These are phyloP conservation scores for Entomortierella chlamydospora DNA, from an alignment of 192 early-diverging fungal species.

Conservation along the genomic window DNA sequence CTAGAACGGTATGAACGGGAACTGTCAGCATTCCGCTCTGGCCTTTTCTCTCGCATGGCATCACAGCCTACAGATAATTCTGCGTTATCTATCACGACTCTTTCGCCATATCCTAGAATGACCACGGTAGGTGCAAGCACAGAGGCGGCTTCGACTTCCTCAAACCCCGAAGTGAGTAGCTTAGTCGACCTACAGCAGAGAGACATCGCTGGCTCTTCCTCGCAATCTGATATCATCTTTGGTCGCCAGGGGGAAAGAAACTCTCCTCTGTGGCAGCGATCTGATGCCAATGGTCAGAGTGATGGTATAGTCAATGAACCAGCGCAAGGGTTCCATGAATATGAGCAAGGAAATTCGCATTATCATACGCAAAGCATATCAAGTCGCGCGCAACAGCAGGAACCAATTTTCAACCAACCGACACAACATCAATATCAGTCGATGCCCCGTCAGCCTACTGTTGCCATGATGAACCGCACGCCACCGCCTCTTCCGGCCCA, in stretches of 20 bases:
- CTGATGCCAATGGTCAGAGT: neutral
- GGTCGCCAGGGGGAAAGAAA: neutral
- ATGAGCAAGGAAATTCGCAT: constrained; percentile 40
- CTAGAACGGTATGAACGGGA: constrained; percentile 17
- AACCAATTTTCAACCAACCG: neutral
- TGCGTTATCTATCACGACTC: neutral
- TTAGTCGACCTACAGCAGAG: no score
- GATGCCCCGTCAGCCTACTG: constrained; percentile 3
- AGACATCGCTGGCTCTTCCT: no score
- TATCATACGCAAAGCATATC: constrained; percentile 15
- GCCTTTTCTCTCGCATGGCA: neutral
- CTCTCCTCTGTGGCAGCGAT: neutral
- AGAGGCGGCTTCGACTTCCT: no score
- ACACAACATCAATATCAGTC: neutral
- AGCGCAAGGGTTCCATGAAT: constrained; percentile 23
- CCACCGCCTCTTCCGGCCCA: constrained; percentile 15
- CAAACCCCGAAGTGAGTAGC: no score
- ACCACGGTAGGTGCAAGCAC: neutral
- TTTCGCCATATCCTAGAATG: neutral
- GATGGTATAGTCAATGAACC: neutral
- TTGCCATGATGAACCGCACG: constrained; percentile 28
- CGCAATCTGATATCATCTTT: neutral
- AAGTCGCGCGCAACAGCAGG: neutral
- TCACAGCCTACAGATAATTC: neutral
- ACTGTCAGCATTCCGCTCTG: constrained; percentile 1